Evolutionary conservation across 2,329 filamentous ascomycete species (phyloP).

Genomic region (Niveomyces coronatus): DNA sequence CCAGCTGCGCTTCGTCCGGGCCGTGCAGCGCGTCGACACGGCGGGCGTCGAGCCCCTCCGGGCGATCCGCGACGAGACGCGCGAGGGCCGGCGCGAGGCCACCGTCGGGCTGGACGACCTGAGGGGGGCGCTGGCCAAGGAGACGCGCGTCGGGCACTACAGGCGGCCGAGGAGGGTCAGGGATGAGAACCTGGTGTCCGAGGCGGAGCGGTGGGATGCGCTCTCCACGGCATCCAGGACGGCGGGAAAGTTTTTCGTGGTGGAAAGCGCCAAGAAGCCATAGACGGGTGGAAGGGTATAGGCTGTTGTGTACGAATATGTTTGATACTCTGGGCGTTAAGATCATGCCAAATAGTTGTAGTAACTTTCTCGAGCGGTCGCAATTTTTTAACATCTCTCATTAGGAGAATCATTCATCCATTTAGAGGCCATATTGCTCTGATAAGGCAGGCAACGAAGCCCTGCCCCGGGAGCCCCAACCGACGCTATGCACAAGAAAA

Average conservation of each 20-base stretch:
- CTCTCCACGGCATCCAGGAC: conserved; percentile 55
- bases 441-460: too few relatives aligned
- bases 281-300: conserved; percentile 14
- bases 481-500: conserved; percentile 5
- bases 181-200: conserved; percentile 27
- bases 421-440: too few relatives aligned
- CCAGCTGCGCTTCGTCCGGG: conserved; percentile 84
- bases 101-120: conserved; percentile 50
- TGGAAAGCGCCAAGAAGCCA: conserved; percentile 47
- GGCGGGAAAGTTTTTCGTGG: conserved; percentile 66
- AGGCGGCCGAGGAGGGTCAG: conserved; percentile 31
- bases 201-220: conserved; percentile 59
- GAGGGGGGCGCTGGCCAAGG: conserved; percentile 43
- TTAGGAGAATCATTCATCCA: too few relatives aligned
- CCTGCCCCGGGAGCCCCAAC: too few relatives aligned
- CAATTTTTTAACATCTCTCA: too few relatives aligned
- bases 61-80: conserved; percentile 73
- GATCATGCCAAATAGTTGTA: too few relatives aligned
- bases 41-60: conserved; percentile 60
- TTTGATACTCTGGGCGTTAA: too few relatives aligned
- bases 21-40: conserved; percentile 73
- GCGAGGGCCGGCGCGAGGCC: conserved; percentile 46
- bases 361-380: too few relatives aligned
- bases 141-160: conserved; percentile 50
- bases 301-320: too few relatives aligned